phyloP scores from a whole-genome alignment of 2,329 filamentous ascomycete genomes.

The Exophiala mesophila region DNA sequence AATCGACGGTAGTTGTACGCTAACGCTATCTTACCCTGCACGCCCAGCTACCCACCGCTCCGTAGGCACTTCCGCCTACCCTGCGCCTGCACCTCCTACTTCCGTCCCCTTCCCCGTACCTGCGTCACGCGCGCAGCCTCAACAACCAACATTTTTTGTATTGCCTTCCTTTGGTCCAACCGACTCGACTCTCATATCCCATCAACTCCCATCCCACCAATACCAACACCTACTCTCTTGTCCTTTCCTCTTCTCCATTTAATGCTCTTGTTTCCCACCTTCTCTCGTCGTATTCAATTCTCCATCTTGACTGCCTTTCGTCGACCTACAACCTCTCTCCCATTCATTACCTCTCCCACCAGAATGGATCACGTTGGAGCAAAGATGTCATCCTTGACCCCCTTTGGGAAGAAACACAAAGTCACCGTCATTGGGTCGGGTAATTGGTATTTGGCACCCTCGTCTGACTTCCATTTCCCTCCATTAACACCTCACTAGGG shows the following conservation, averaged over 20 bases:
- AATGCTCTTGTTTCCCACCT: slow-evolving; percentile 17
- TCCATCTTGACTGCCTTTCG: too few relatives aligned
- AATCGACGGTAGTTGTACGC: too few relatives aligned
- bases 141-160: slow-evolving; percentile 22
- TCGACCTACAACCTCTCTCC: too few relatives aligned
- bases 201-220: background rate
- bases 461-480: background rate
- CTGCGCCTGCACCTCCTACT: background rate
- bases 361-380: slow-evolving; percentile 20
- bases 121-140: slow-evolving; percentile 22
- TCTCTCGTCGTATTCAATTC: too few relatives aligned
- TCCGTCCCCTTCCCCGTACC: slow-evolving; percentile 5
- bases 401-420: slow-evolving; percentile 72
- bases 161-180: slow-evolving; percentile 12
- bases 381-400: slow-evolving; percentile 46
- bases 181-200: slow-evolving; percentile 10
- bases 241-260: slow-evolving; percentile 3
- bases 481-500: slow-evolving; percentile 52
- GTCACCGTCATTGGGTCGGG: slow-evolving; percentile 92
- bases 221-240: background rate
- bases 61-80: too few relatives aligned
- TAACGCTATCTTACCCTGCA: too few relatives aligned
- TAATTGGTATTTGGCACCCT: slow-evolving; percentile 69
- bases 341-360: slow-evolving; percentile 4
- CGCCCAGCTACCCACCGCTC: too few relatives aligned